Conservation (phyloP, 2,329 filamentous ascomycete genomes). For the Talaromyces sp. region DNA sequence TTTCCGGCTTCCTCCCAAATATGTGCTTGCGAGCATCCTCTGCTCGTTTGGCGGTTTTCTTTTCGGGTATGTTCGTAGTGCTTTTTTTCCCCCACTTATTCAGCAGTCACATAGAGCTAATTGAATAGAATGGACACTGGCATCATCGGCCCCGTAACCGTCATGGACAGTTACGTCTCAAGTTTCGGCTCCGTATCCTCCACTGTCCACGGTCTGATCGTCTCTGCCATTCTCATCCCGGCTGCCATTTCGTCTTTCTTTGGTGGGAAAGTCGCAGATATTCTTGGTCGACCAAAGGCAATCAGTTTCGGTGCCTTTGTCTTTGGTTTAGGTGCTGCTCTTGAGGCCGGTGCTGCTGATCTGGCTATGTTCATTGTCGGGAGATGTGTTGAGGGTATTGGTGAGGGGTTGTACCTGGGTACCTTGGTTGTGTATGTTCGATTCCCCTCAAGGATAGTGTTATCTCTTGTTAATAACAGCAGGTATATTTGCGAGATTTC, state of each 20-base stretch:
- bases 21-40: constrained; percentile 21
- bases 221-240: constrained; percentile 58
- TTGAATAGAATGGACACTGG: constrained; percentile 47
- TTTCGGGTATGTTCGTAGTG: constrained; percentile 19
- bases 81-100: background rate
- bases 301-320: constrained; percentile 51
- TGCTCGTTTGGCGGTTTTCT: constrained; percentile 23
- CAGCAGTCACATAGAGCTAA: background rate
- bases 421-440: constrained; percentile 48
- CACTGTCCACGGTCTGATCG: constrained; percentile 54
- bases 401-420: constrained; percentile 57
- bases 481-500: constrained; percentile 58
- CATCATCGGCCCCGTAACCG: constrained; percentile 57
- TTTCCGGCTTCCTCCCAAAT: constrained; percentile 16
- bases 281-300: constrained; percentile 48
- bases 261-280: constrained; percentile 53
- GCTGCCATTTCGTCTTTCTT: constrained; percentile 57
- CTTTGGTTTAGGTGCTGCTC: constrained; percentile 52
- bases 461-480: background rate
- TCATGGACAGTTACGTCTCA: constrained; percentile 52
- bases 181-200: constrained; percentile 52
- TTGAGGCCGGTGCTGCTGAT: constrained; percentile 49
- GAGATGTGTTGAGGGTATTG: constrained; percentile 54
- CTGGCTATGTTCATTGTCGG: constrained; percentile 55
- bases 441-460: background rate